Evolutionary conservation across 2,329 filamentous ascomycete genomes (phyloP).

Genomic region (Fusarium siculi): DNA sequence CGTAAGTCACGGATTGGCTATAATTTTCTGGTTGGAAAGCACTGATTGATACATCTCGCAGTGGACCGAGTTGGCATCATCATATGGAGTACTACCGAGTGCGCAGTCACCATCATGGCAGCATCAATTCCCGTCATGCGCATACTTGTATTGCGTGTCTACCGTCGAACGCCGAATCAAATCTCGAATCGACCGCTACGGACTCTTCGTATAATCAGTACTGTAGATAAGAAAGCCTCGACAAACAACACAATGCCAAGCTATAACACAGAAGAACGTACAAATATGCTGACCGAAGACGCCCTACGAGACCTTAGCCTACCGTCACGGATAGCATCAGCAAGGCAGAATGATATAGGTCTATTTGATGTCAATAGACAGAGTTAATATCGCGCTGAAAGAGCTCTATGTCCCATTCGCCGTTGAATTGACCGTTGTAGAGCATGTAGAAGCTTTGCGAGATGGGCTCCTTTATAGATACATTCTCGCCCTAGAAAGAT

Average conservation of each 20-base stretch:
- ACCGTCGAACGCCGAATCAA: background rate
- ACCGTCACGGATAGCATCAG: no score
- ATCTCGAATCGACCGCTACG: background rate
- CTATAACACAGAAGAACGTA: background rate
- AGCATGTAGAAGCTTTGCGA: no score
- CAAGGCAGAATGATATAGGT: no score
- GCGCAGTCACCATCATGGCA: background rate
- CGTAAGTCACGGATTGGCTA: background rate
- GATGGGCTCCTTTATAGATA: no score
- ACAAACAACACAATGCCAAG: background rate
- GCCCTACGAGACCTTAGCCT: fast-evolving
- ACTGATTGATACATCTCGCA: fast-evolving
- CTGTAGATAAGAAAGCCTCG: background rate
- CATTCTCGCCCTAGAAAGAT: no score
- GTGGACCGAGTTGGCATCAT: background rate
- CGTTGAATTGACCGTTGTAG: no score
- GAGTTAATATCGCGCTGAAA: background rate
- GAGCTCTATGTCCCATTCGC: no score
- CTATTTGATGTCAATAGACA: background rate
- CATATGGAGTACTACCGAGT: background rate
- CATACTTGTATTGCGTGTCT: background rate
- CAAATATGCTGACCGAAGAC: fast-evolving
- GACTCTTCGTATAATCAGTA: background rate
- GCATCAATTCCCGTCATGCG: background rate
- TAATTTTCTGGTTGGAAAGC: fast-evolving